Conservation (phyloP, 2,329 filamentous ascomycete genomes). For the Epichloe brachyelytri region DNA sequence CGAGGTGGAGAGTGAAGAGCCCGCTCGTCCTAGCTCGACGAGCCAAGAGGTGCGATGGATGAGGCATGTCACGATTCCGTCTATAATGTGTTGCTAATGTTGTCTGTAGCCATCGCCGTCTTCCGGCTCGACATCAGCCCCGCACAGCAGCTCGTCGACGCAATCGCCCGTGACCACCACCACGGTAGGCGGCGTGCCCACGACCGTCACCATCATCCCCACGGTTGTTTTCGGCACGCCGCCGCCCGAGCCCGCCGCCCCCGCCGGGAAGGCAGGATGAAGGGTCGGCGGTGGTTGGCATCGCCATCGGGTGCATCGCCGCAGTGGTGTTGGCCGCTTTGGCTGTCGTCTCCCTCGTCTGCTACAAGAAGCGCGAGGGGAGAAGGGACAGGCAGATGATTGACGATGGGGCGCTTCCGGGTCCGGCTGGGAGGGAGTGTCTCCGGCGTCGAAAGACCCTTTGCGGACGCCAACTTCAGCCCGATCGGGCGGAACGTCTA, state of each 20-base stretch:
- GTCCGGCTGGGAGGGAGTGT: not conserved
- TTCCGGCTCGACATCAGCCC: no score
- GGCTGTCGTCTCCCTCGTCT: not conserved
- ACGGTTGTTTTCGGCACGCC: not conserved
- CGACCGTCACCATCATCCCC: not conserved
- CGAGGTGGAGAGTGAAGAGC: not conserved
- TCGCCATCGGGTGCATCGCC: conserved; percentile 1
- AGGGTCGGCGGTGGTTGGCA: not conserved
- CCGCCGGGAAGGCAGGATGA: not conserved
- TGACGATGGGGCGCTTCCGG: not conserved
- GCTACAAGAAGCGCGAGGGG: not conserved
- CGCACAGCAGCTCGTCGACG: no score
- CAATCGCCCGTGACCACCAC: not conserved
- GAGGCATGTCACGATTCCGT: no score
- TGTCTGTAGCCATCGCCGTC: no score
- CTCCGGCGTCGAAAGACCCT: not conserved
- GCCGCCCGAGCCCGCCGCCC: not conserved
- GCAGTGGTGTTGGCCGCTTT: not conserved
- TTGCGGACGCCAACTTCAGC: not conserved
- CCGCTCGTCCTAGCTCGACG: not conserved
- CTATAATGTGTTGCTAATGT: no score
- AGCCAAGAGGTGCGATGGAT: not conserved
- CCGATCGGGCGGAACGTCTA: not conserved
- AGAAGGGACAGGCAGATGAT: not conserved
- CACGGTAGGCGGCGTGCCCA: not conserved